Conservation (phyloP, 768 basidiomycete species). For the Xerocomus potaroensis region DNA sequence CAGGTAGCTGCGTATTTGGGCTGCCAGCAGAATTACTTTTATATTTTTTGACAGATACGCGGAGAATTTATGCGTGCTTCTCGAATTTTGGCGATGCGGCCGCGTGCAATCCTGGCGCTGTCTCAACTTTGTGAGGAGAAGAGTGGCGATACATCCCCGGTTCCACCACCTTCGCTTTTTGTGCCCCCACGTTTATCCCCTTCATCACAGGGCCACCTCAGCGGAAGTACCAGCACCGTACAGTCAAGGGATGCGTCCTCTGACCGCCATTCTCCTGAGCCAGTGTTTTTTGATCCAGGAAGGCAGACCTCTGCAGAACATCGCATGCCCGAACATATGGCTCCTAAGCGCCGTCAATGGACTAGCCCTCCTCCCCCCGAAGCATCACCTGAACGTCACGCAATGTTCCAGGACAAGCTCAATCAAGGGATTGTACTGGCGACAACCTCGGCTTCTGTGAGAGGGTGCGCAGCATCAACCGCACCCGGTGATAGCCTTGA, state of each 20-base stretch:
- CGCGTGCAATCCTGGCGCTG: conserved; percentile 75
- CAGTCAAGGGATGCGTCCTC: conserved; percentile 41
- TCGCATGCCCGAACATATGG: conserved; percentile 67
- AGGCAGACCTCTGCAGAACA: conserved; percentile 30
- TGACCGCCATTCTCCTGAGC: conserved; percentile 51
- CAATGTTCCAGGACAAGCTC: conserved; percentile 63
- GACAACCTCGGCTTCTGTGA: conserved; percentile 56
- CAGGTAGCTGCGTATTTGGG: conserved; percentile 46
- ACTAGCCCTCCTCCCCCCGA: conserved; percentile 81
- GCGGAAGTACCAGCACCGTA: conserved; percentile 58
- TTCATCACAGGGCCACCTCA: conserved; percentile 70
- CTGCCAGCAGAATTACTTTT: background rate
- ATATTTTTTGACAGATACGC: conserved; percentile 66
- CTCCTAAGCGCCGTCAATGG: conserved; percentile 75
- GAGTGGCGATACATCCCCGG: conserved; percentile 42
- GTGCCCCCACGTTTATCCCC: conserved; percentile 41
- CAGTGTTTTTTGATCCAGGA: conserved; percentile 44
- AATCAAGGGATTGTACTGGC: conserved; percentile 65
- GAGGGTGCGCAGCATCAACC: conserved; percentile 48
- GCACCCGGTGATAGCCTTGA: conserved; percentile 60
- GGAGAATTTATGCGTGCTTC: conserved; percentile 98
- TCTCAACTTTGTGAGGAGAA: conserved; percentile 92
- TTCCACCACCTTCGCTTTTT: conserved; percentile 40
- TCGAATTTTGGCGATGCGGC: conserved; percentile 74
- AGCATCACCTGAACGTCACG: conserved; percentile 62